These are phyloP conservation scores for Mollisia scopiformis DNA, from an alignment of 2,329 filamentous ascomycete species.

Conservation along the genomic window DNA sequence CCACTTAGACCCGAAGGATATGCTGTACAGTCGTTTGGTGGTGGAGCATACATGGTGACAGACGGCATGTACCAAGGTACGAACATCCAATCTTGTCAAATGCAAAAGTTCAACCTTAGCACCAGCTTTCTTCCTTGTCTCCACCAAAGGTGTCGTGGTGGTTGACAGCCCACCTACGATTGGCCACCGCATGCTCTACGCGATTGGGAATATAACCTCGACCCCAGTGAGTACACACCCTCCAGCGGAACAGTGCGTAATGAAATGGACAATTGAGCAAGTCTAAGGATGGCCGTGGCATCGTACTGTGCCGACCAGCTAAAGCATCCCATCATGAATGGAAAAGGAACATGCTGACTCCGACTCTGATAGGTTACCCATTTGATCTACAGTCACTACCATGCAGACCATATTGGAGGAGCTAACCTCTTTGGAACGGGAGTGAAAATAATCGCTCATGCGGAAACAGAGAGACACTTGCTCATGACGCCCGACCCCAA, in stretches of 20 bases:
- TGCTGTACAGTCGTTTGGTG: conserved; percentile 25
- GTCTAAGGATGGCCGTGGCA: no score
- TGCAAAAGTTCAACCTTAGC: no score
- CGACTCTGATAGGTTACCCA: conserved; percentile 22
- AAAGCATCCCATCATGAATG: no score
- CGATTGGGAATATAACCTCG: conserved; percentile 31
- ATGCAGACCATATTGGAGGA: conserved; percentile 32
- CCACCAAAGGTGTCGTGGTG: conserved; percentile 31
- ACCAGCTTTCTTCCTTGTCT: conserved; percentile 28
- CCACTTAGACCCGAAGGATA: conserved; percentile 14
- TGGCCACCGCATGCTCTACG: conserved; percentile 28
- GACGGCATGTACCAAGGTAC: conserved; percentile 29
- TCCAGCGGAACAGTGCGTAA: no score
- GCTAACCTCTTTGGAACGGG: conserved; percentile 23
- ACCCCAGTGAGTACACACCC: conserved; percentile 15
- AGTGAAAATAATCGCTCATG: conserved; percentile 29
- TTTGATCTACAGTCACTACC: conserved; percentile 32
- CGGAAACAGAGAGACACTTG: conserved; percentile 21
- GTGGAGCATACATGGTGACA: conserved; percentile 32
- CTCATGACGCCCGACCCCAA: conserved; percentile 20
- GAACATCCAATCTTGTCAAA: background rate
- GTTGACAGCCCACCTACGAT: conserved; percentile 33
- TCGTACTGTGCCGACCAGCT: no score
- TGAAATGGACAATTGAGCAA: no score
- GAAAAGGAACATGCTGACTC: background rate